Percentiles rank a stretch among this genome's conserved stretches.
Conservation (phyloP, 257 asterid genomes). For the Euphrasia confusa region DNA sequence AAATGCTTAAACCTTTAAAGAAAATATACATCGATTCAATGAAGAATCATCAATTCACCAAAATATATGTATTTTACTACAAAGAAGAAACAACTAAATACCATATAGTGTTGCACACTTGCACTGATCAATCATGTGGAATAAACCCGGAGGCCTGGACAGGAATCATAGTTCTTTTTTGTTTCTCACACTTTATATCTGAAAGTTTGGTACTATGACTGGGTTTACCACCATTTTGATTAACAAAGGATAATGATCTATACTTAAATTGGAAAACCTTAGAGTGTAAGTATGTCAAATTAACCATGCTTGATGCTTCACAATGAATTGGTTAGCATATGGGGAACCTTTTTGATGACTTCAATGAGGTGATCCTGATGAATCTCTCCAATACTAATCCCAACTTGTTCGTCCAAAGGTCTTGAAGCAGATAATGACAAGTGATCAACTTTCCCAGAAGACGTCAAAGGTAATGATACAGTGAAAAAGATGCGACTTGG, state of each 20-base stretch:
- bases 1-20: neutral
- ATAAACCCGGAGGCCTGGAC: slow-evolving; percentile 15
- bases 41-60: neutral
- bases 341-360: slow-evolving; percentile 59
- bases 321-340: slow-evolving; percentile 1
- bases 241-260: slow-evolving; percentile 1
- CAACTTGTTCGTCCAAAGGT: slow-evolving; percentile 26
- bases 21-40: neutral
- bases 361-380: slow-evolving; percentile 47
- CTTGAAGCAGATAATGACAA: slow-evolving; percentile 48
- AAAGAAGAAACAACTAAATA: slow-evolving; percentile 2
- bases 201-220: neutral
- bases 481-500: slow-evolving; percentile 56
- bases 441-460: slow-evolving; percentile 86
- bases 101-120: slow-evolving; percentile 22
- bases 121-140: slow-evolving; percentile 3
- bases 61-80: slow-evolving; percentile 4
- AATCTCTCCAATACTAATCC: slow-evolving; percentile 34
- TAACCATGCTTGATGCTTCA: slow-evolving; percentile 17
- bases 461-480: slow-evolving; percentile 62
- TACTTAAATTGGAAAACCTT: slow-evolving; percentile 5
- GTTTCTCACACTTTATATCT: neutral
- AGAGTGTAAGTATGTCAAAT: slow-evolving; percentile 4
- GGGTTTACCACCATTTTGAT: slow-evolving; percentile 3
- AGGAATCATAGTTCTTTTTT: neutral